phyloP scores from a whole-genome alignment of 768 basidiomycete species.

The Pisolithus marmoratus region DNA sequence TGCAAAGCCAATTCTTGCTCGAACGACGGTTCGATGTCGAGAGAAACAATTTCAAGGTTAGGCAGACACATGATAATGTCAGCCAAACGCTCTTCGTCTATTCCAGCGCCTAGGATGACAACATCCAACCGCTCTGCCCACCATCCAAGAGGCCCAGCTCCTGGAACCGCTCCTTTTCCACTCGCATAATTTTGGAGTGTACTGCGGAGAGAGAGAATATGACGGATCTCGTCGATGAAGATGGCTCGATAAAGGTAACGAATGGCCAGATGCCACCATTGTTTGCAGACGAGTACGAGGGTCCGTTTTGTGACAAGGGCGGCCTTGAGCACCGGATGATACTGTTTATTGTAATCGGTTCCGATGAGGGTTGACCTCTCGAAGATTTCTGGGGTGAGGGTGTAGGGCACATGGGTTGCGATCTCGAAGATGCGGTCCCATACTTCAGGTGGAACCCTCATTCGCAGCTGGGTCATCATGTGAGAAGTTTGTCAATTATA shows the following conservation, averaged over 20 bases:
- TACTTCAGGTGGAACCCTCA: constrained; percentile 17
- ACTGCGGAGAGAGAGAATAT: constrained; percentile 14
- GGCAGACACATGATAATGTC: constrained; percentile 12
- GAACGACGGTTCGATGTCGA: background rate
- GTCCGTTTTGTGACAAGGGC: constrained; percentile 20
- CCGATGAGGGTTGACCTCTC: constrained; percentile 9
- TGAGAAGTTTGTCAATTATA: too few relatives aligned
- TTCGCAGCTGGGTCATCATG: too few relatives aligned
- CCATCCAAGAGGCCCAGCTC: constrained; percentile 13
- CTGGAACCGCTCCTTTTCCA: constrained; percentile 6
- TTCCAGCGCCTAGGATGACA: constrained; percentile 10
- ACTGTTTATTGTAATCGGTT: background rate
- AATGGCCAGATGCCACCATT: constrained; percentile 23
- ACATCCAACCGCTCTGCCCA: constrained; percentile 21
- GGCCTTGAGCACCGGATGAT: constrained; percentile 3
- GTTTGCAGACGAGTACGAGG: constrained; percentile 25
- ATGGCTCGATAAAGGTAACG: constrained; percentile 20
- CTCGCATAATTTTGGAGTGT: constrained; percentile 8
- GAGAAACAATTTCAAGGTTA: constrained; percentile 16
- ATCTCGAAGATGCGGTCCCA: constrained; percentile 20
- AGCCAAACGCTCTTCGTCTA: constrained; percentile 6
- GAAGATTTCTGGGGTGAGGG: constrained; percentile 22
- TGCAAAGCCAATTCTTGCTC: background rate
- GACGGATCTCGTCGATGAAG: constrained; percentile 12
- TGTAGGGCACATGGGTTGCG: constrained; percentile 15